Conservation (phyloP, 805 yeast species). For the Wickerhamomyces strasburgensis region DNA sequence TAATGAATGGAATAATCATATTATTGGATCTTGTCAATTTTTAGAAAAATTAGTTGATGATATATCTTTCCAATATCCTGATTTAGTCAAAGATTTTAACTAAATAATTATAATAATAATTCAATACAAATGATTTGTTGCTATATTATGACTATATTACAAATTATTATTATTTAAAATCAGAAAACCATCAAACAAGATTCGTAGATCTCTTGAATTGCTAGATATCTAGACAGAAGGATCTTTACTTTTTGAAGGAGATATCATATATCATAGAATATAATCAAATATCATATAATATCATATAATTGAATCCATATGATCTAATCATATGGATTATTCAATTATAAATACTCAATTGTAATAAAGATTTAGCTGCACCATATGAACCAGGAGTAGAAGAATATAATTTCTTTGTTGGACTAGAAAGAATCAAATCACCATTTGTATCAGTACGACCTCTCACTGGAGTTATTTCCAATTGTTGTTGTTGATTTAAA, state of each 20-base stretch:
- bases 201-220: too few relatives aligned
- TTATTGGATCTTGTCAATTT: slow-evolving; percentile 17
- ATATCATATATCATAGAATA: too few relatives aligned
- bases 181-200: too few relatives aligned
- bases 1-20: slow-evolving; percentile 22
- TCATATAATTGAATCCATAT: too few relatives aligned
- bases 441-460: slow-evolving; percentile 21
- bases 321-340: too few relatives aligned
- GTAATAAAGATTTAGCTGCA: slow-evolving; percentile 41
- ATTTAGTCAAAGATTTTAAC: not conserved
- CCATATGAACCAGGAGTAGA: slow-evolving; percentile 45
- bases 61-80: slow-evolving; percentile 1
- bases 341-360: slow-evolving; percentile 27
- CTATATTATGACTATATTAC: not conserved
- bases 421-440: slow-evolving; percentile 30
- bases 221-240: too few relatives aligned
- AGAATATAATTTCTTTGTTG: slow-evolving; percentile 30
- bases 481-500: slow-evolving; percentile 1
- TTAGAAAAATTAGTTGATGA: slow-evolving; percentile 20
- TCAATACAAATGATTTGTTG: not conserved
- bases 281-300: too few relatives aligned
- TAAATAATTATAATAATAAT: too few relatives aligned
- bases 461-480: slow-evolving; percentile 21
- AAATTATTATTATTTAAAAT: too few relatives aligned
- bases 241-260: too few relatives aligned